phyloP scores from a whole-genome alignment of 371 early-diverging fungal genomes.

The Saksenaea oblongispora region DNA sequence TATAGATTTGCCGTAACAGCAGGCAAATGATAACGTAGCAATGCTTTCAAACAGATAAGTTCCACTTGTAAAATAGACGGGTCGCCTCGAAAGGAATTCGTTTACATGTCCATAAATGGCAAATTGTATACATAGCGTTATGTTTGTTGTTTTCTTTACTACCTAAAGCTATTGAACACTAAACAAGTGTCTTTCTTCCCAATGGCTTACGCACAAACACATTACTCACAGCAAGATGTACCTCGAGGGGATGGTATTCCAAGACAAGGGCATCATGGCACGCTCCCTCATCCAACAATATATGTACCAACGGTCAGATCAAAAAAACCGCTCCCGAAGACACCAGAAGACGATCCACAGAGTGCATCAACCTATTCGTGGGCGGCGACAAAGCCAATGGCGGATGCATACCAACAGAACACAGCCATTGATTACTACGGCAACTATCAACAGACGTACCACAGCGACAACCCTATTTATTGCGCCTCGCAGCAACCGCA shows the following conservation, averaged over 20 bases:
- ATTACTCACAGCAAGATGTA: background rate
- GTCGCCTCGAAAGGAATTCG: background rate
- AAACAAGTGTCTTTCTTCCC: background rate
- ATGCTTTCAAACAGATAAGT: too few species aligned
- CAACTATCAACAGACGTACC: background rate
- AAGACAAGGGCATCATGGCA: background rate
- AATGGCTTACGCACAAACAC: background rate
- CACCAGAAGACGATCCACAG: background rate
- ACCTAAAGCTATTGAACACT: background rate
- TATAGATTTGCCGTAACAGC: too few species aligned
- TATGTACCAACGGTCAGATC: background rate
- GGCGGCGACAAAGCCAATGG: background rate
- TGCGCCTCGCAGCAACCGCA: background rate
- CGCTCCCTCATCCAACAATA: background rate
- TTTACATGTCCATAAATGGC: conserved; percentile 1
- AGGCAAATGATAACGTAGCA: too few species aligned
- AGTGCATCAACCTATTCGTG: background rate
- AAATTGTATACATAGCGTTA: background rate
- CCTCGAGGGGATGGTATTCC: background rate
- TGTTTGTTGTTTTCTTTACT: background rate
- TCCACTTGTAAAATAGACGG: too few species aligned
- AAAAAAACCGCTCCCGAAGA: background rate
- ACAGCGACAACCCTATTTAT: background rate
- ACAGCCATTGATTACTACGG: background rate
- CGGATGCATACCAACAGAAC: background rate